A percentile compares a stretch with the other conserved stretches of the same genome.
phyloP scores from a whole-genome alignment of 2,329 filamentous ascomycete genomes.

The Lachnellula subtilissima region DNA sequence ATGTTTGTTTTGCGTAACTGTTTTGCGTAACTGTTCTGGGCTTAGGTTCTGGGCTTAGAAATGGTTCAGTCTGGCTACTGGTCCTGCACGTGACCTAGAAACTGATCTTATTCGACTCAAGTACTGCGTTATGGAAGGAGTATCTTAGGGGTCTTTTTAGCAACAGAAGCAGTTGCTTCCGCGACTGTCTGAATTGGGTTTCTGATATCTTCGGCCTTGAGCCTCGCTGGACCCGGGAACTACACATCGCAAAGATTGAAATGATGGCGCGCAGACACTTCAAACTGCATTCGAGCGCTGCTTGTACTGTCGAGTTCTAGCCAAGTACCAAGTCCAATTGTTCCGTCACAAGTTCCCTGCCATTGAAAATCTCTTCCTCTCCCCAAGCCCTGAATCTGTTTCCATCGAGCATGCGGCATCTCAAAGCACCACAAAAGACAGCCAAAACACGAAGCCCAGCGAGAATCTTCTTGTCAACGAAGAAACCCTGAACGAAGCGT shows the following conservation, averaged over 20 bases:
- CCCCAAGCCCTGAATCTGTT: too few relatives aligned
- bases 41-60: too few relatives aligned
- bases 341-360: slow-evolving; percentile 8
- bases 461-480: too few relatives aligned
- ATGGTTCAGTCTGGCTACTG: too few relatives aligned
- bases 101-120: too few relatives aligned
- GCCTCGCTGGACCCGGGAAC: slow-evolving; percentile 27
- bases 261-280: slow-evolving; percentile 24
- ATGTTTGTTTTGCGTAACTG: too few relatives aligned
- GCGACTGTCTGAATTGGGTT: background rate
- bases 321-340: slow-evolving; percentile 31
- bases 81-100: too few relatives aligned
- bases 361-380: background rate
- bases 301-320: slow-evolving; percentile 27
- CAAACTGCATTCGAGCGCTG: slow-evolving; percentile 12
- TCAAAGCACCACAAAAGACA: background rate
- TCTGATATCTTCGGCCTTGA: slow-evolving; percentile 5
- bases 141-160: too few relatives aligned
- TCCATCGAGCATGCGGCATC: background rate
- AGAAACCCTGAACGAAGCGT: too few relatives aligned
- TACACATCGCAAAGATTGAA: slow-evolving; percentile 23
- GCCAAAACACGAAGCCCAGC: background rate
- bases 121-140: too few relatives aligned
- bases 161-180: too few relatives aligned
- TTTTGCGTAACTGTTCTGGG: too few relatives aligned